Evolutionary conservation across 2,329 filamentous ascomycete genomes (phyloP), one percentile per base, ranked within the genome.

Genomic region (Alternaria incomplexa): DNA sequence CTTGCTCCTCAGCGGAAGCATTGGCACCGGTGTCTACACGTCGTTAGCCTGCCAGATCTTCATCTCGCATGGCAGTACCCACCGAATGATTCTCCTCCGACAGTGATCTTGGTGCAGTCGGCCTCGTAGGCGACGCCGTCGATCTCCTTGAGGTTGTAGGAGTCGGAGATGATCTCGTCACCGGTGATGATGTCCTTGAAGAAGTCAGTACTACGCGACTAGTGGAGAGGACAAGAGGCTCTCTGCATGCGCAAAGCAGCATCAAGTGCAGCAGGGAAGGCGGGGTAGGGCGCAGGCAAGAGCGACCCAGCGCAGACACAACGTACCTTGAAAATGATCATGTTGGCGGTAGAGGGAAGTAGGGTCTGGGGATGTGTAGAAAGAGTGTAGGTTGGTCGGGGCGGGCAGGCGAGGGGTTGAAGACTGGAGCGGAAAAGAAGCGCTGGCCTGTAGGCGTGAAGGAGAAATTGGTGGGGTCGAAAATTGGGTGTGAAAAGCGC

Each of bases 121-220:
- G 90, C 91, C 86, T 98, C 95, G 85, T 92, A 98, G 76, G 91
- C 89, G 73, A 92, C 85, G 73, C 88, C 89, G 81, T 94, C 92
- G 68, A 95, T 80, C 81, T 91, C 86, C 85, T 92, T 93, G 80
- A 96, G 83, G 74, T 93, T 86, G 86, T 91, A 97, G 74, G 92
- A 96, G 85, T 98, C 95, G 79, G 96, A 96, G 89, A 98, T 90
- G 82, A 99, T 88, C 91, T 99, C 96, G 85, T 97, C 95, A 72
- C 85, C 92, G 83, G 89, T 92, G 83, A 97, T 81, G 76, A 96
- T 84, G 81, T 99, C 96, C 96, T 99, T 77, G 65, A 15, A 53
- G n/a, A 57, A 25, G 60, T 71, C 36, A 73, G 70, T 61, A 62
- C 23, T 43, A 36, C 13, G 26, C 25, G 26, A n/a, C 25, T 54